Conservation (phyloP, 768 basidiomycete genomes). For the Tricholoma hemisulphureum region DNA sequence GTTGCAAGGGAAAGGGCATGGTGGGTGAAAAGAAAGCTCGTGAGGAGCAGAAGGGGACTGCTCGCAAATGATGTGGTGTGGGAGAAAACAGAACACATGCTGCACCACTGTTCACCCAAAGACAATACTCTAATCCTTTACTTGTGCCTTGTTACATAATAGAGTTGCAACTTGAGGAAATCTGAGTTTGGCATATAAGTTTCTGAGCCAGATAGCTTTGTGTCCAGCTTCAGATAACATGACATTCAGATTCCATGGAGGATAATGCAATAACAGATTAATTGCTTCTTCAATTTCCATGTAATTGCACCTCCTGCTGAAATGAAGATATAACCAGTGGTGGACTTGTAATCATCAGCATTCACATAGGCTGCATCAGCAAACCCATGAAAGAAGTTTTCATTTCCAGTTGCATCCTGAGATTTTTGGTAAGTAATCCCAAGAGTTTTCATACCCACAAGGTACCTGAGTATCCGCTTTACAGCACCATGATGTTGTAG, state of each 20-base stretch:
- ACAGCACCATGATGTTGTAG: background rate
- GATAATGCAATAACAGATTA: no score
- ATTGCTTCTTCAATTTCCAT: conserved; percentile 37
- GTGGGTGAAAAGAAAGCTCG: no score
- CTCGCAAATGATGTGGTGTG: no score
- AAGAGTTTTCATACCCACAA: background rate
- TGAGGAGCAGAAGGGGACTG: no score
- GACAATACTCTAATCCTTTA: no score
- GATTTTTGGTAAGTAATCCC: background rate
- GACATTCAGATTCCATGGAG: conserved; percentile 19
- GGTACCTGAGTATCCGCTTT: conserved; percentile 1
- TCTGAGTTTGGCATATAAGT: background rate
- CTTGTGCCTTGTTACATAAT: no score
- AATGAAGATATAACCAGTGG: conserved; percentile 29
- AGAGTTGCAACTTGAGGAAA: no score
- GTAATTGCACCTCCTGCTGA: conserved; percentile 31
- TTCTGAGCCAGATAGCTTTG: background rate
- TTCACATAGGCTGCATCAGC: background rate
- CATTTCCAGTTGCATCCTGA: background rate
- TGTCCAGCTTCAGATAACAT: background rate
- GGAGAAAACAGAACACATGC: no score
- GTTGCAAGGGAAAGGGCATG: no score
- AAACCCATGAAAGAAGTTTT: background rate
- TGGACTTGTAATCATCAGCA: conserved; percentile 10
- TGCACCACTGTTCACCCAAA: no score